Percentiles rank a stretch among this genome's conserved stretches.
Evolutionary conservation across 768 basidiomycete genomes (phyloP).

Genomic region (Trametes sanguinea): DNA sequence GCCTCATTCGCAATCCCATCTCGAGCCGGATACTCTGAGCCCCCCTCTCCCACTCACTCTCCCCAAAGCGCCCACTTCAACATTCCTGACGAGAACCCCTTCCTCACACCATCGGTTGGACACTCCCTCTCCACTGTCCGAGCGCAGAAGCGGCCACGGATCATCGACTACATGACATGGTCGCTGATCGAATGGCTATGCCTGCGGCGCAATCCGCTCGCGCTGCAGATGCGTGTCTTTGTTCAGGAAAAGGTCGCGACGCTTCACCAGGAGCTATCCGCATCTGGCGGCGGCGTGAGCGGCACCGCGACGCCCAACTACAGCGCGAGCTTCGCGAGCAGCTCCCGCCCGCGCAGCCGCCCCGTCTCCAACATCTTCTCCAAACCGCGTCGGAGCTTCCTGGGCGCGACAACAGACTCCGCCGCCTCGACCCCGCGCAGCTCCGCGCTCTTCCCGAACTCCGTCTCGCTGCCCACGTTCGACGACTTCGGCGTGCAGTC

Average conservation of each 20-base stretch:
- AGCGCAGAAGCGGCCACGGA: constrained; percentile 45
- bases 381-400: constrained; percentile 54
- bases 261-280: constrained; percentile 53
- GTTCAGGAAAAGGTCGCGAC: constrained; percentile 62
- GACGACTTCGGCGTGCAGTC: constrained; percentile 24
- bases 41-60: constrained; percentile 54
- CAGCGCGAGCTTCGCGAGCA: constrained; percentile 1
- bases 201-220: constrained; percentile 60
- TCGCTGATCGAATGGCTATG: constrained; percentile 69
- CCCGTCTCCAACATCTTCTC: constrained; percentile 57
- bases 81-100: constrained; percentile 21
- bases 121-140: constrained; percentile 32
- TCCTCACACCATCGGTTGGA: constrained; percentile 26
- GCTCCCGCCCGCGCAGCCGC: constrained; percentile 37
- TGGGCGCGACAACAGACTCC: constrained; percentile 8
- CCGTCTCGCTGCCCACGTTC: constrained; percentile 23
- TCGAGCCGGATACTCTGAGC: constrained; percentile 43
- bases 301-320: constrained; percentile 9
- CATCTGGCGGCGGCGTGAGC: constrained; percentile 23
- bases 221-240: constrained; percentile 65
- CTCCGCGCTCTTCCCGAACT: constrained; percentile 40
- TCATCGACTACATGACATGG: constrained; percentile 74
- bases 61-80: constrained; percentile 35
- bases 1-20: constrained; percentile 57
- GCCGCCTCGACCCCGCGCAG: constrained; percentile 45